Evolutionary conservation across 176 grass and related monocot species (phyloP), one percentile per base, ranked within the genome.

Genomic region (Lolium perenne): DNA sequence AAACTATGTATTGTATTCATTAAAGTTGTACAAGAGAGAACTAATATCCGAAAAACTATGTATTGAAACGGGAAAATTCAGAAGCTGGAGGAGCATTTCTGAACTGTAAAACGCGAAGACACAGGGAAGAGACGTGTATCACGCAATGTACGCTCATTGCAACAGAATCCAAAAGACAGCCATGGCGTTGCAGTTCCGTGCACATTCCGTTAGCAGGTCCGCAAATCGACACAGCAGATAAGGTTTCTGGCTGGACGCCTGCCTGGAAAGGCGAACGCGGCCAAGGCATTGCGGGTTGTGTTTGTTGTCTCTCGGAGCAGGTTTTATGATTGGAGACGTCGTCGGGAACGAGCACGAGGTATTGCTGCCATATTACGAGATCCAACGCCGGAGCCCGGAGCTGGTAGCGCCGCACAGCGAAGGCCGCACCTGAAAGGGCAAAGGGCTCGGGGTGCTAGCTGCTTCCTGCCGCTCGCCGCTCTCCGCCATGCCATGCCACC

Each of bases 261-360:
- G 1, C 15, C 76, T 89, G 76, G 67, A 80, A 89, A 89, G 76
- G 57, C 21, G 8, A 26, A 6, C 60, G 72, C 13, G 54, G 55
- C 83, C 84, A 86, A 60, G 88, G 32, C 32, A 35, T 35, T 35
- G 32, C 32, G 32, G 32, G 32, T 35, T 35, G 32, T 35, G 32
- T 35, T 35, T 35, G 32, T 47, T 12, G 35, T 29, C 35, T 53
- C 51, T 10, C 61, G 43, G 43, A 81, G 84, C 79, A 78, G 12
- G 74, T 86, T 79, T 75, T 9, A 63, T 79, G 80, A 82, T 86
- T 65, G 74, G 56, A 61, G 29, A 53, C 72, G 71, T 20, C 61
- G 5, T 14, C 1, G 41, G 26, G 26, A 17, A 13, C 21, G 53
- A 40, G 49, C 79, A 66, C 54, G 49, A 23, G 71, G 23, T 48